These are phyloP conservation scores for Sphaerulina musiva DNA, from an alignment of 2,329 filamentous ascomycete genomes.

Conservation along the genomic window DNA sequence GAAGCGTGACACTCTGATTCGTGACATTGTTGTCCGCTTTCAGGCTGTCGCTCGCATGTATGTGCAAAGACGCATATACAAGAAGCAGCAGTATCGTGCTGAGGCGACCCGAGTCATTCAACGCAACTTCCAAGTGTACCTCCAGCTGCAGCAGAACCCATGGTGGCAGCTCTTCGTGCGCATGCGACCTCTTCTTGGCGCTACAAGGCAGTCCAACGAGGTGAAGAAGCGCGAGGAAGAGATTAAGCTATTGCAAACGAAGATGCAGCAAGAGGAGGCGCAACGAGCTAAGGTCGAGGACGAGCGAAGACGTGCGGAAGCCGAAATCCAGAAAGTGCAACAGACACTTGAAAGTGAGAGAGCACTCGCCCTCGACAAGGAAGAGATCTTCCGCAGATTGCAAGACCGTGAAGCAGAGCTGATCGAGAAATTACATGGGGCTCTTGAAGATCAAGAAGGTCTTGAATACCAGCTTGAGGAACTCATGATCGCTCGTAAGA, in stretches of 20 bases:
- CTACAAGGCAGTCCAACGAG: slow-evolving; percentile 83
- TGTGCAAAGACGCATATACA: slow-evolving; percentile 75
- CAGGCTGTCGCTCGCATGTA: slow-evolving; percentile 90
- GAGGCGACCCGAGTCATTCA: slow-evolving; percentile 95
- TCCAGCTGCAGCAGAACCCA: slow-evolving; percentile 81
- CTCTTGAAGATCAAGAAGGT: slow-evolving; percentile 87
- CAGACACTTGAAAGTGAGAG: slow-evolving; percentile 93
- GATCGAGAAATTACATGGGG: slow-evolving; percentile 84
- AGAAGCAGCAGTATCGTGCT: slow-evolving; percentile 88
- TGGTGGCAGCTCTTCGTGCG: slow-evolving; percentile 96
- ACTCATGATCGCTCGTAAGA: slow-evolving; percentile 81
- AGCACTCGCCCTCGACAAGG: slow-evolving; percentile 92
- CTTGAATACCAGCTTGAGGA: slow-evolving; percentile 90
- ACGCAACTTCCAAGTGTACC: slow-evolving; percentile 85
- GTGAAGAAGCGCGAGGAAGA: slow-evolving; percentile 93
- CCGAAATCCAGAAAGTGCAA: slow-evolving; percentile 82
- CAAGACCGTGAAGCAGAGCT: slow-evolving; percentile 87
- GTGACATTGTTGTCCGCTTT: slow-evolving; percentile 87
- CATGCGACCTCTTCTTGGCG: slow-evolving; percentile 91
- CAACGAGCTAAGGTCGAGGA: slow-evolving; percentile 80
- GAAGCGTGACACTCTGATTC: slow-evolving; percentile 84
- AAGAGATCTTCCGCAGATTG: slow-evolving; percentile 97
- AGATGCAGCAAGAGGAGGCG: slow-evolving; percentile 68
- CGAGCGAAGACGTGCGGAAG: slow-evolving; percentile 77
- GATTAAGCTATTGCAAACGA: slow-evolving; percentile 78